These are phyloP conservation scores for Anacardium occidentale DNA, from an alignment of 345 rosid species.

Conservation along the genomic window DNA sequence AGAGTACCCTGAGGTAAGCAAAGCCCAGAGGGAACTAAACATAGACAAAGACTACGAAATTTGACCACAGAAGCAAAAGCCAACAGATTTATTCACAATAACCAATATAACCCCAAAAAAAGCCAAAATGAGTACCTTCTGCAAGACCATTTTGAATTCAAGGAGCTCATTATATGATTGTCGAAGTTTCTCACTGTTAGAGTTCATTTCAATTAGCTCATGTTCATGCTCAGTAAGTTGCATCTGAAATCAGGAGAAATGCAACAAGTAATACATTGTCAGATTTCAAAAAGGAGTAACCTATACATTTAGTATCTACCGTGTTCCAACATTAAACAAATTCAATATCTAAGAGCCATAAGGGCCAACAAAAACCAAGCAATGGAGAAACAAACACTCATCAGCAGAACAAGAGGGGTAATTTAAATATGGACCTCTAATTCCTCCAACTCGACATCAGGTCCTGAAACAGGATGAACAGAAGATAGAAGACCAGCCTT, in stretches of 20 bases:
- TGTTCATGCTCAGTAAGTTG: conserved; percentile 89
- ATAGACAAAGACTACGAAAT: background rate
- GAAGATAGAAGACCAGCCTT: conserved; percentile 82
- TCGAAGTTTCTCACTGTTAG: conserved; percentile 86
- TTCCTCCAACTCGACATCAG: conserved; percentile 80
- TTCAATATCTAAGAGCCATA: background rate
- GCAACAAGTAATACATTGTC: conserved; percentile 22
- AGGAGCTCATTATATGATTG: conserved; percentile 86
- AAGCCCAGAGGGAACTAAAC: background rate
- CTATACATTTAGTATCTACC: background rate
- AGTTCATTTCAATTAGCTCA: conserved; percentile 90
- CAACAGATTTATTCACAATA: conserved; percentile 1
- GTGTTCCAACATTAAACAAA: background rate
- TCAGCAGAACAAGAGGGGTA: conserved; percentile 9
- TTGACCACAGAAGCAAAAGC: background rate
- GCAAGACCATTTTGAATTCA: conserved; percentile 88
- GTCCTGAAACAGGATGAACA: conserved; percentile 56
- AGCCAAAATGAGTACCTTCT: conserved; percentile 54
- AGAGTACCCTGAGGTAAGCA: background rate
- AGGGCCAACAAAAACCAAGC: conserved; percentile 5
- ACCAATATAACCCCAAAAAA: background rate
- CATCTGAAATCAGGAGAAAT: conserved; percentile 43
- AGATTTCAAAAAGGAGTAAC: conserved; percentile 10
- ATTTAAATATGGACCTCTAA: conserved; percentile 61
- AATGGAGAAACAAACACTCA: background rate